Conservation (phyloP, 257 asterid species). For the Solanum tarijense region DNA sequence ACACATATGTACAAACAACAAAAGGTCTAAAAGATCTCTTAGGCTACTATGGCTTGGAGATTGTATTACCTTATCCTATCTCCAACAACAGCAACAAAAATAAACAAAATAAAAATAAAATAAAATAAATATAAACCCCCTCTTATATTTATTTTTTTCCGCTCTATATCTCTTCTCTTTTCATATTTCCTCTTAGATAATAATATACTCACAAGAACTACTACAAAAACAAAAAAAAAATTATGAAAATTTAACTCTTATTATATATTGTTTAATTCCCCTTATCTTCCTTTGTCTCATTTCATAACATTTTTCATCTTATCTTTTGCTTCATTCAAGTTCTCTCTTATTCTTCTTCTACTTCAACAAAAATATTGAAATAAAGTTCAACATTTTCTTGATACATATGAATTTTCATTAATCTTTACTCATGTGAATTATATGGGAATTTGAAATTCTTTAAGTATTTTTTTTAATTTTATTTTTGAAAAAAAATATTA, state of each 20-base stretch:
- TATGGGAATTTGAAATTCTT: background rate
- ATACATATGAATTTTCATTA: background rate
- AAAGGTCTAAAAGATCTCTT: constrained; percentile 1
- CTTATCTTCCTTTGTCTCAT: constrained; percentile 2
- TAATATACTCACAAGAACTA: constrained; percentile 5
- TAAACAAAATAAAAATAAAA: background rate
- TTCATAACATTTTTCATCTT: background rate
- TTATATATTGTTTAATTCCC: background rate
- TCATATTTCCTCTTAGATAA: constrained; percentile 17
- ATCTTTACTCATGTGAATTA: constrained; percentile 4
- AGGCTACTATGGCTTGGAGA: constrained; percentile 16
- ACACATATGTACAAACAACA: constrained; percentile 12
- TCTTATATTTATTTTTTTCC: background rate
- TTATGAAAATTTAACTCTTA: background rate
- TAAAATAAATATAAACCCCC: background rate
- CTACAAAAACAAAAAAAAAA: background rate
- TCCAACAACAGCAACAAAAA: background rate
- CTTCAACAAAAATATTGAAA: background rate
- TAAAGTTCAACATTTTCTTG: background rate
- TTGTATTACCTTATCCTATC: constrained; percentile 72
- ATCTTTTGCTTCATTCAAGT: constrained; percentile 2
- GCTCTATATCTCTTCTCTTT: background rate
- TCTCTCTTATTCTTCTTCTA: background rate
- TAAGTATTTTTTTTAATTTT: background rate
- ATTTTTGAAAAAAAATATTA: background rate